Conservation (phyloP, 805 yeast genomes). For the Ogataea henricii region DNA sequence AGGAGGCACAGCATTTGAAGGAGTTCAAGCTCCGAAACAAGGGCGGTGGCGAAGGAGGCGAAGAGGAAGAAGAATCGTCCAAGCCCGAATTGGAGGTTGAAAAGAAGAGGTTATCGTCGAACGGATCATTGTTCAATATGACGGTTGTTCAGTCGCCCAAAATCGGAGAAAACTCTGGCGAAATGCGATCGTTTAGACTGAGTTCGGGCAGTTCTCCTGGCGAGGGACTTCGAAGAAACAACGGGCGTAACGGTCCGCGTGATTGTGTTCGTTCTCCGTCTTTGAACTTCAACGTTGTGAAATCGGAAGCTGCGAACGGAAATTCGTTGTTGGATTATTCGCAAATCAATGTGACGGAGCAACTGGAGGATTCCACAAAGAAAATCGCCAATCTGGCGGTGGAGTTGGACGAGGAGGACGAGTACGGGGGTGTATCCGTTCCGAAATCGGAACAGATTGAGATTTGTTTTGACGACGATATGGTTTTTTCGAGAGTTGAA, state of each 20-base stretch:
- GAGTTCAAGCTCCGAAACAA: conserved; percentile 16
- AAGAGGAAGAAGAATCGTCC: not conserved
- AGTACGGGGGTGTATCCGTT: conserved; percentile 24
- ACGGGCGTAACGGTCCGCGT: conserved; percentile 3
- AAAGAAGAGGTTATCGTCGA: conserved; percentile 4
- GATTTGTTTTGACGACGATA: conserved; percentile 27
- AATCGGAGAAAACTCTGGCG: not conserved
- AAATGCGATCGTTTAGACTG: conserved; percentile 15
- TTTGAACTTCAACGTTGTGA: conserved; percentile 13
- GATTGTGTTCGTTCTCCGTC: conserved; percentile 11
- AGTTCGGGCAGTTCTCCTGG: conserved; percentile 6
- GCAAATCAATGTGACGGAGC: not conserved
- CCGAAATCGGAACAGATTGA: conserved; percentile 20
- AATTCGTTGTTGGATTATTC: conserved; percentile 2
- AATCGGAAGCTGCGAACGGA: not conserved
- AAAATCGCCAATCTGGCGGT: conserved; percentile 8
- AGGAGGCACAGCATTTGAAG: conserved; percentile 31
- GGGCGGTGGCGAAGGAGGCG: too few species aligned
- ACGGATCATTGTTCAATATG: conserved; percentile 24
- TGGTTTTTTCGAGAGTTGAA: conserved; percentile 9
- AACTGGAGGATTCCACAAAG: conserved; percentile 3
- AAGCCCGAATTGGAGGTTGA: not conserved
- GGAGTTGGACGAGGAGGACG: conserved; percentile 4
- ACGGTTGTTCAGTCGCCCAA: conserved; percentile 18
- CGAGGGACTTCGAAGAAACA: not conserved